Conservation (phyloP, 176 grass and related monocot species). For the Oryza glumipatula region DNA sequence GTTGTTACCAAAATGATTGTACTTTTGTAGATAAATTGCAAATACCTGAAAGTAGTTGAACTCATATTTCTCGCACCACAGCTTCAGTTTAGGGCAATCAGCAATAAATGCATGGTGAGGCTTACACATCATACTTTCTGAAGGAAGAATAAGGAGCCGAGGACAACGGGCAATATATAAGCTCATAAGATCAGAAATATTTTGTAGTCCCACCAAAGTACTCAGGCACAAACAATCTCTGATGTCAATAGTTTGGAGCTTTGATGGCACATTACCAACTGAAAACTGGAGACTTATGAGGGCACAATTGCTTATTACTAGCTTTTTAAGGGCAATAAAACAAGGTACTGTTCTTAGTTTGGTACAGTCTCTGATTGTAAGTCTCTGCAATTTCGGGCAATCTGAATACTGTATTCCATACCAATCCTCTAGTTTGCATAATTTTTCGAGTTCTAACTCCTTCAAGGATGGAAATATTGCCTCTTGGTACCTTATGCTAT, state of each 20-base stretch:
- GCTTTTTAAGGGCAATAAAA: no score
- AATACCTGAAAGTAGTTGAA: conserved; percentile 44
- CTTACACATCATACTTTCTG: neutral
- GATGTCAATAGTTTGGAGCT: conserved; percentile 20
- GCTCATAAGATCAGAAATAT: conserved; percentile 9
- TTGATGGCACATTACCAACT: neutral
- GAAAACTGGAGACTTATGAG: no score
- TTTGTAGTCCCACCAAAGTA: conserved; percentile 1
- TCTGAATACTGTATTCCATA: no score
- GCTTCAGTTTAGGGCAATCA: conserved; percentile 35
- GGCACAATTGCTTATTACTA: no score
- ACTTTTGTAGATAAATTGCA: neutral
- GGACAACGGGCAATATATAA: conserved; percentile 29
- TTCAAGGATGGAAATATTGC: no score
- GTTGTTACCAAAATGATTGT: no score
- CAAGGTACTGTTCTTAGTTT: no score
- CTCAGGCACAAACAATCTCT: neutral
- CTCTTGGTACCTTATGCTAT: no score
- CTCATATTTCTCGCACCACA: conserved; percentile 32
- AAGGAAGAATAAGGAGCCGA: neutral
- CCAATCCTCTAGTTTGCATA: no score
- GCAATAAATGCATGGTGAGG: conserved; percentile 19
- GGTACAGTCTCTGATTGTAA: no score
- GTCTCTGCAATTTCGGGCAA: no score
- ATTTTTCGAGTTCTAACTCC: no score